phyloP scores from a whole-genome alignment of 2,329 filamentous ascomycete species.

The Cercospora brassicicola region DNA sequence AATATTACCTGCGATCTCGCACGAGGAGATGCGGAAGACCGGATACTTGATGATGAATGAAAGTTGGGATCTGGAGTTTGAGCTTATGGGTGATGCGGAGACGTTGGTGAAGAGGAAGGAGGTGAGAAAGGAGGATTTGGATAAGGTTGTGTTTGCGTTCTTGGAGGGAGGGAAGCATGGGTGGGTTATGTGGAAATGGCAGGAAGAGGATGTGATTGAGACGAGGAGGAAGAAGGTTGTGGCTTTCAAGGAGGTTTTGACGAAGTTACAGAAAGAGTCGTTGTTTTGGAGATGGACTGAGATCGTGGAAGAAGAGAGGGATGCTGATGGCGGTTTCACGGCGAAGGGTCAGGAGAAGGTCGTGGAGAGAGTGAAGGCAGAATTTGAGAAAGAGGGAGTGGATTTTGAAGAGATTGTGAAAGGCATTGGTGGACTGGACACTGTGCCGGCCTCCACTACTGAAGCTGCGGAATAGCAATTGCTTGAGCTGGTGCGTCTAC shows the following conservation, averaged over 20 bases:
- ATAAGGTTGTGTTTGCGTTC: conserved; percentile 68
- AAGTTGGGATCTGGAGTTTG: conserved; percentile 86
- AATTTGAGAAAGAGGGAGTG: conserved; percentile 74
- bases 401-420: conserved; percentile 80
- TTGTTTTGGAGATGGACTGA: conserved; percentile 93
- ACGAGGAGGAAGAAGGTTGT: conserved; percentile 72
- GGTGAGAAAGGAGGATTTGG: conserved; percentile 64
- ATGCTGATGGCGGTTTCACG: conserved; percentile 74
- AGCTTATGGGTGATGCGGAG: conserved; percentile 73
- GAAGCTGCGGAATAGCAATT: no score
- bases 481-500: no score
- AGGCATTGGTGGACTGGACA: conserved; percentile 64
- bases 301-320: conserved; percentile 83
- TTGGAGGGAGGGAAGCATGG: conserved; percentile 59
- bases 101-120: conserved; percentile 64
- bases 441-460: no score
- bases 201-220: conserved; percentile 55
- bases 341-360: conserved; percentile 69
- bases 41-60: conserved; percentile 83
- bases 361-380: conserved; percentile 69
- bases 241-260: conserved; percentile 73
- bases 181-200: conserved; percentile 56
- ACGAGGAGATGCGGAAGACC: conserved; percentile 71
- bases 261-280: conserved; percentile 76
- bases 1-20: conserved; percentile 68